These are phyloP conservation scores for Penicillium sp. DNA, from an alignment of 2,329 filamentous ascomycete species.

Conservation along the genomic window DNA sequence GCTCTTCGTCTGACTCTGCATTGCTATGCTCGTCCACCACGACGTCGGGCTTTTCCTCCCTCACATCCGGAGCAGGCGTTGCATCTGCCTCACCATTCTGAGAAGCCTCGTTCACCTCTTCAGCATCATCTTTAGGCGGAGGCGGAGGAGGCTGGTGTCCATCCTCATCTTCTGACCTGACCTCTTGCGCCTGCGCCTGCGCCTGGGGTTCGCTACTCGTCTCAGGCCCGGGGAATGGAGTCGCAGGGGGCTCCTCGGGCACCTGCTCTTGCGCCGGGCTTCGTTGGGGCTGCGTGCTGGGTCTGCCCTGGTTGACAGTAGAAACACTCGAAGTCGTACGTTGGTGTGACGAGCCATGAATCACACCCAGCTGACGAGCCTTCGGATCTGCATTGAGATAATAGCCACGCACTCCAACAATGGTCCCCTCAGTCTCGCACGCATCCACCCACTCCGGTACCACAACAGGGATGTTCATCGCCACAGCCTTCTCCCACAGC, in stretches of 20 bases:
- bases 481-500: slow-evolving; percentile 92
- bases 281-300: slow-evolving; percentile 25
- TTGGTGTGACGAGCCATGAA: slow-evolving; percentile 35
- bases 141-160: slow-evolving; percentile 24
- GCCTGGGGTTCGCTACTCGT: slow-evolving; percentile 29
- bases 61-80: slow-evolving; percentile 9
- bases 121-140: slow-evolving; percentile 29
- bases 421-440: slow-evolving; percentile 88
- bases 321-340: slow-evolving; percentile 32
- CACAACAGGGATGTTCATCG: slow-evolving; percentile 97
- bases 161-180: slow-evolving; percentile 28
- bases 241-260: slow-evolving; percentile 28
- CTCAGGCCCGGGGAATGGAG: slow-evolving; percentile 35
- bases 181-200: slow-evolving; percentile 27
- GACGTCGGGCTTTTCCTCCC: slow-evolving; percentile 14
- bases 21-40: slow-evolving; percentile 13
- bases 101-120: slow-evolving; percentile 19
- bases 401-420: slow-evolving; percentile 91
- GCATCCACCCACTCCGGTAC: slow-evolving; percentile 95
- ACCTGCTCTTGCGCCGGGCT: slow-evolving; percentile 24
- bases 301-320: slow-evolving; percentile 22
- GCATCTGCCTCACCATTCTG: slow-evolving; percentile 20
- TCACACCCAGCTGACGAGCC: slow-evolving; percentile 49
- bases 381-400: slow-evolving; percentile 83
- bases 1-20: slow-evolving; percentile 27